phyloP scores from a whole-genome alignment of 352 stramenopile species.

The Globisporangium recalcitrans region DNA sequence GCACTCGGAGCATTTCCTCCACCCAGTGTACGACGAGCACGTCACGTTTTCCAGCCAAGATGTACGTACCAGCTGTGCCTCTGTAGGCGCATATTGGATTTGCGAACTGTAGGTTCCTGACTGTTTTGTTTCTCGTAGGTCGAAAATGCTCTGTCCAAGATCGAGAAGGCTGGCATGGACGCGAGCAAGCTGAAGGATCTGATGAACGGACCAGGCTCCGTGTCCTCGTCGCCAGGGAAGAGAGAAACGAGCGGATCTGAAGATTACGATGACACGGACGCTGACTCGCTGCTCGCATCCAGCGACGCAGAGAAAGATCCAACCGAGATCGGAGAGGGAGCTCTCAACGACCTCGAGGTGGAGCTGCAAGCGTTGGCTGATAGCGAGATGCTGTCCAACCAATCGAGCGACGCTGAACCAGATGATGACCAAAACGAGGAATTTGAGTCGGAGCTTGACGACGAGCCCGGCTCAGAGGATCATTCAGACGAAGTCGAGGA shows the following conservation, averaged over 20 bases:
- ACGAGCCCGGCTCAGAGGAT: slow-evolving; percentile 10
- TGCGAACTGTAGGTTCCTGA: neutral
- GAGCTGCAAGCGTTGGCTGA: slow-evolving; percentile 10
- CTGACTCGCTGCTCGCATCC: neutral
- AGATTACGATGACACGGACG: slow-evolving; percentile 10
- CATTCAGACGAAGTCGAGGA: slow-evolving; percentile 15
- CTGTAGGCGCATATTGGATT: neutral
- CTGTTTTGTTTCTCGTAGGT: slow-evolving; percentile 21
- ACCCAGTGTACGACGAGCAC: slow-evolving; percentile 35
- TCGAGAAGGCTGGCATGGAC: slow-evolving; percentile 52
- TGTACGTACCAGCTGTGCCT: slow-evolving; percentile 17
- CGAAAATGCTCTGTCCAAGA: slow-evolving; percentile 67
- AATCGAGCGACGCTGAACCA: neutral
- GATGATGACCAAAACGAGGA: neutral
- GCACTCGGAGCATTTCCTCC: slow-evolving; percentile 37
- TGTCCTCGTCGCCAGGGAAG: neutral
- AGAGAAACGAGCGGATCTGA: slow-evolving; percentile 1
- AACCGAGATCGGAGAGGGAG: slow-evolving; percentile 12
- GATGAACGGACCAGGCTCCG: slow-evolving; percentile 18
- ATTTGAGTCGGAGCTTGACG: slow-evolving; percentile 9
- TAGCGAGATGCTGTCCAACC: neutral
- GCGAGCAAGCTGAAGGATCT: slow-evolving; percentile 38
- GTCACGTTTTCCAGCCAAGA: slow-evolving; percentile 65
- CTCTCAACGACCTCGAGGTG: slow-evolving; percentile 10
- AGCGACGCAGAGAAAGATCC: slow-evolving; percentile 11